Evolutionary conservation across 2,329 filamentous ascomycete genomes (phyloP).

Genomic region (Colletotrichum higginsianum): DNA sequence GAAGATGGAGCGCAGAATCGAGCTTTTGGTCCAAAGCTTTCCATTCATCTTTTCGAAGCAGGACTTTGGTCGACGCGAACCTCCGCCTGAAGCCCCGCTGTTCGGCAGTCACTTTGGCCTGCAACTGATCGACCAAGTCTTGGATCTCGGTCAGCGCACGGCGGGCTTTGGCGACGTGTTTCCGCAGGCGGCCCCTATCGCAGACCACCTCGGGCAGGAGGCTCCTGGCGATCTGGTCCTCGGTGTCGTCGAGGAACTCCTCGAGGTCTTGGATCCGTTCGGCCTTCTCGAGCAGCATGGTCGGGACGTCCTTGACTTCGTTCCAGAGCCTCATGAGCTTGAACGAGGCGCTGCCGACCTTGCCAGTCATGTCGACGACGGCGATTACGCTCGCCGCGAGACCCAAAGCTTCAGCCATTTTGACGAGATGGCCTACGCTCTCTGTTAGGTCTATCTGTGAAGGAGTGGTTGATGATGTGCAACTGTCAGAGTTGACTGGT

Average conservation of each 20-base stretch:
- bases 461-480: neutral
- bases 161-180: slow-evolving; percentile 1
- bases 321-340: slow-evolving; percentile 39
- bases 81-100: slow-evolving; percentile 43
- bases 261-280: slow-evolving; percentile 20
- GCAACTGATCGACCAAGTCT: slow-evolving; percentile 1
- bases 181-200: slow-evolving; percentile 9
- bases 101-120: slow-evolving; percentile 24
- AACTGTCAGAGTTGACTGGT: neutral
- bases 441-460: neutral
- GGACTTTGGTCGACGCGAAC: slow-evolving; percentile 43
- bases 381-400: slow-evolving; percentile 29
- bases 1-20: slow-evolving; percentile 35
- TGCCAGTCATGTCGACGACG: slow-evolving; percentile 35
- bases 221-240: neutral
- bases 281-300: neutral
- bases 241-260: slow-evolving; percentile 10
- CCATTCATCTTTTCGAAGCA: slow-evolving; percentile 44
- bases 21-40: slow-evolving; percentile 43
- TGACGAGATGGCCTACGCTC: no score
- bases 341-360: slow-evolving; percentile 37
- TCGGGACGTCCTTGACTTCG: slow-evolving; percentile 41
- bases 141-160: neutral
- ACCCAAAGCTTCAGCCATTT: slow-evolving; percentile 28
- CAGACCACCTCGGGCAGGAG: neutral